Percentiles rank a stretch among this genome's conserved stretches.
phyloP scores from a whole-genome alignment of 768 basidiomycete species.

The Tulasnella sp. region DNA sequence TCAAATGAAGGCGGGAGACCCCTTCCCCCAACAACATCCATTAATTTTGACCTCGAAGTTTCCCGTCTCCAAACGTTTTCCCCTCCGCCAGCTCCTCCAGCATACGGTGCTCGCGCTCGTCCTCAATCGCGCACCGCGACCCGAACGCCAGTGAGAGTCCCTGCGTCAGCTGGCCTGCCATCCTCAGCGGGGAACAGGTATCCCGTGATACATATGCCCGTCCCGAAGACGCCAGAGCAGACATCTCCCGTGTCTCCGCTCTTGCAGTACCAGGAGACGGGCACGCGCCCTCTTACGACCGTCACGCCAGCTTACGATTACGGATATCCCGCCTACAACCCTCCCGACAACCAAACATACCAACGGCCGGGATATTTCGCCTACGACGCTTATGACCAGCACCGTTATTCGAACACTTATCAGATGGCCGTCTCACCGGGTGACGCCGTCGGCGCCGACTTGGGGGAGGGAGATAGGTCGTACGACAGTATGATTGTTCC shows the following conservation, averaged over 20 bases:
- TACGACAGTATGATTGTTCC: background rate
- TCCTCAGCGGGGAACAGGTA: background rate
- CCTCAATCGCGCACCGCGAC: slow-evolving; percentile 7
- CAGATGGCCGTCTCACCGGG: background rate
- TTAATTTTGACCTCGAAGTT: background rate
- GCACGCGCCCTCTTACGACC: background rate
- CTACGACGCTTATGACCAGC: background rate
- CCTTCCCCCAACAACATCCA: slow-evolving; percentile 7
- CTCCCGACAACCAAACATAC: background rate
- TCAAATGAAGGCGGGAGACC: slow-evolving; percentile 3
- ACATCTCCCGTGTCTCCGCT: slow-evolving; percentile 16
- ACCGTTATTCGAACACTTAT: background rate
- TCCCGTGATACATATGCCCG: slow-evolving; percentile 12
- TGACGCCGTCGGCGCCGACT: background rate
- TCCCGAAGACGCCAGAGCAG: slow-evolving; percentile 12
- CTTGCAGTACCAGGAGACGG: slow-evolving; percentile 15
- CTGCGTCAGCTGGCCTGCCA: background rate
- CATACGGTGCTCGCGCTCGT: slow-evolving; percentile 12
- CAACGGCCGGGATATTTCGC: slow-evolving; percentile 10
- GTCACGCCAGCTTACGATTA: background rate
- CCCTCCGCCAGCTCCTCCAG: slow-evolving; percentile 10
- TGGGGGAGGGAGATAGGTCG: background rate
- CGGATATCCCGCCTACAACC: background rate
- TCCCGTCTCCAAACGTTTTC: slow-evolving; percentile 7
- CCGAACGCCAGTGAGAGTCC: background rate